Evolutionary conservation across 768 basidiomycete species (phyloP).

Genomic region (Amyloporia xantha): DNA sequence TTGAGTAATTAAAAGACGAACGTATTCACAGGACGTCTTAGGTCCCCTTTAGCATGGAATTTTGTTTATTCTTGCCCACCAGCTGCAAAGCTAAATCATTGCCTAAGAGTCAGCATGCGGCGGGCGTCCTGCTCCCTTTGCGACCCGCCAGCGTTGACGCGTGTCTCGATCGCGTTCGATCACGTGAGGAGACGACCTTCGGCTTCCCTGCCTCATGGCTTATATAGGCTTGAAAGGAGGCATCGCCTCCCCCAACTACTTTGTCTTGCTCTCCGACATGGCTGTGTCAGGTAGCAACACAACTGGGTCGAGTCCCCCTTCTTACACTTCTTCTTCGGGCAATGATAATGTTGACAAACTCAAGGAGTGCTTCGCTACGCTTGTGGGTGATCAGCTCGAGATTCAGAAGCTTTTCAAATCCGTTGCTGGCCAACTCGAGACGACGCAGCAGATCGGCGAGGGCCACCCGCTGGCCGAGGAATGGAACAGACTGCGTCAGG

Average conservation of each 20-base stretch:
- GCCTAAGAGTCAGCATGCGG: too few relatives aligned
- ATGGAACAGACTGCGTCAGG: slow-evolving; percentile 22
- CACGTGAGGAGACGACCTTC: too few relatives aligned
- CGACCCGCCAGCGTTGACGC: not conserved
- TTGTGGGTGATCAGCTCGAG: slow-evolving; percentile 21
- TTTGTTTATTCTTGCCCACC: too few relatives aligned
- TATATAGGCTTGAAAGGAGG: not conserved
- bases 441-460: slow-evolving; percentile 21
- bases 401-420: slow-evolving; percentile 22
- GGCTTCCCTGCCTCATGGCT: not conserved
- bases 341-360: slow-evolving; percentile 7
- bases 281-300: not conserved
- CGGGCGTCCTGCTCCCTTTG: too few relatives aligned
- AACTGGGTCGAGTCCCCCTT: not conserved
- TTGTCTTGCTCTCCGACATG: slow-evolving; percentile 1
- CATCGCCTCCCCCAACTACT: not conserved
- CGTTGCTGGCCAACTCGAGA: slow-evolving; percentile 20
- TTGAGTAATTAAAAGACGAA: too few relatives aligned
- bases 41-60: too few relatives aligned
- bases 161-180: too few relatives aligned
- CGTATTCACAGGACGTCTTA: too few relatives aligned
- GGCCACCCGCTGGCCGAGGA: slow-evolving; percentile 16
- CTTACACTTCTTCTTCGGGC: not conserved
- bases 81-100: too few relatives aligned
- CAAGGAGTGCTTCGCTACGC: slow-evolving; percentile 18